Percentiles rank a stretch among this genome's conserved stretches.
These are phyloP conservation scores for Cryptosporidium sp. DNA, from an alignment of 169 alveolate species.

Conservation along the genomic window DNA sequence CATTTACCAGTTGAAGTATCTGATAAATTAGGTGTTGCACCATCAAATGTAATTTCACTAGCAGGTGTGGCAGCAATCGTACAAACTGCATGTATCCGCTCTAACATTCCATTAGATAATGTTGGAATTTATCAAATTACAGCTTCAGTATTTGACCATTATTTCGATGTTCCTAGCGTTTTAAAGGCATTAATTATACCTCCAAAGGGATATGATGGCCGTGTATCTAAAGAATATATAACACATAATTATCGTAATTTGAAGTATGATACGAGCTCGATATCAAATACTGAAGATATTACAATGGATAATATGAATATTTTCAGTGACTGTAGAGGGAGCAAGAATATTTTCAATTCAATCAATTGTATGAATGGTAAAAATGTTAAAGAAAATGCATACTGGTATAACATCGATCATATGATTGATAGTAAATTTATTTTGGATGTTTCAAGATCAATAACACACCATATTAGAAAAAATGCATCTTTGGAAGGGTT, in stretches of 20 bases:
- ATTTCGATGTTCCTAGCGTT: conserved; percentile 72
- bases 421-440: conserved; percentile 60
- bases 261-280: conserved; percentile 67
- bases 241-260: conserved; percentile 60
- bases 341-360: conserved; percentile 10
- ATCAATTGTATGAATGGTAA: conserved; percentile 27
- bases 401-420: conserved; percentile 65
- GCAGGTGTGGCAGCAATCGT: conserved; percentile 73
- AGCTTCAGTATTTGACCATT: conserved; percentile 75
- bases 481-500: conserved; percentile 70
- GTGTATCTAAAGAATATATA: conserved; percentile 69
- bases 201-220: conserved; percentile 75
- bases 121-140: conserved; percentile 73
- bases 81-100: conserved; percentile 71
- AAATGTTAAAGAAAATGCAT: conserved; percentile 60
- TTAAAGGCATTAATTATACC: conserved; percentile 57
- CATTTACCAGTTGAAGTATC: conserved; percentile 69
- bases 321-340: conserved; percentile 43
- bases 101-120: conserved; percentile 71
- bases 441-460: conserved; percentile 64
- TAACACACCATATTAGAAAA: conserved; percentile 67
- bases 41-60: conserved; percentile 65
- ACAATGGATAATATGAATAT: conserved; percentile 42
- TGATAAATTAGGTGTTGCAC: conserved; percentile 74
- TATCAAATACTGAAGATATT: conserved; percentile 67